phyloP scores from a whole-genome alignment of 257 asterid species.

The Nicotiana attenuata region DNA sequence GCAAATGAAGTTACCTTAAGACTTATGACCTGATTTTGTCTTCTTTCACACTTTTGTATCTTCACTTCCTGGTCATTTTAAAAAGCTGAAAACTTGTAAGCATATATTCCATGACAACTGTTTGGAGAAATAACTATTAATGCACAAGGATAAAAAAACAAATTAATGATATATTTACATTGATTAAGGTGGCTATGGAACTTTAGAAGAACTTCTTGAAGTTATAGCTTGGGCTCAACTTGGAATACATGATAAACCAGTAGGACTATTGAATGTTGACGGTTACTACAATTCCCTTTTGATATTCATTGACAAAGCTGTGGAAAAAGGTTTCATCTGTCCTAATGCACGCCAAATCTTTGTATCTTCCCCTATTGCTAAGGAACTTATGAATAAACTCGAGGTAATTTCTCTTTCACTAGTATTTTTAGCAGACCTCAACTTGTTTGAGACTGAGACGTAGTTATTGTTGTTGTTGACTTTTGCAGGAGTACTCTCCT shows the following conservation, averaged over 20 bases:
- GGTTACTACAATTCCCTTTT: conserved; percentile 32
- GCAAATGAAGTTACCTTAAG: no score
- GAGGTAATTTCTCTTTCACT: no score
- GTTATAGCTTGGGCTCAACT: conserved; percentile 45
- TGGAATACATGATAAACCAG: conserved; percentile 41
- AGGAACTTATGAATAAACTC: conserved; percentile 28
- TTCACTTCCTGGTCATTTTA: no score
- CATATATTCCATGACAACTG: no score
- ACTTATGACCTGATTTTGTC: no score
- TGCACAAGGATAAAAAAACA: no score
- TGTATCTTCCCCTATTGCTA: conserved; percentile 31
- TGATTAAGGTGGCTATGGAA: conserved; percentile 39
- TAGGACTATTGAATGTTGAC: conserved; percentile 36
- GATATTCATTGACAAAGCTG: conserved; percentile 32
- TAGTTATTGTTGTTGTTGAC: no score
- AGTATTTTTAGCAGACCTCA: no score
- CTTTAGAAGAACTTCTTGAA: conserved; percentile 39
- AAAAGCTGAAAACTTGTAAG: no score
- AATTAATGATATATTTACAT: no score
- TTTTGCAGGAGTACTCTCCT: conserved; percentile 26
- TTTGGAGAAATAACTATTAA: no score
- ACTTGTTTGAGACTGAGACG: not conserved
- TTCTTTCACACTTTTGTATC: no score
- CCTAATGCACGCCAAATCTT: conserved; percentile 34
- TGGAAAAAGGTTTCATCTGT: conserved; percentile 34